Evolutionary conservation across 2,329 filamentous ascomycete species (phyloP), one percentile per base, ranked within the genome.

Genomic region (Capronia americana): DNA sequence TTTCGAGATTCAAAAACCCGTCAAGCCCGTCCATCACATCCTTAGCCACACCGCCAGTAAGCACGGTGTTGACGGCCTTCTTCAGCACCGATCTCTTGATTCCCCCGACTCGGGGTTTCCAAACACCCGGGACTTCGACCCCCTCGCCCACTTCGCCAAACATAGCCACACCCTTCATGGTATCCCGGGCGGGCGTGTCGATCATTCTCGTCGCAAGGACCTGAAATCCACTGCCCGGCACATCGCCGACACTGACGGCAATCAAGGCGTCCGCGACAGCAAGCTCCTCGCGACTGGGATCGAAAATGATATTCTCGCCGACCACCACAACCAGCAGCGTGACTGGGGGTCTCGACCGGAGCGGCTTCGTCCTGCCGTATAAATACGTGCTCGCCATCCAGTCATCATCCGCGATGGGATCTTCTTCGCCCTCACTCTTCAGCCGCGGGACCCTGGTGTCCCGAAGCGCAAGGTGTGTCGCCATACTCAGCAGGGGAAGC

Each of bases 321-420:
- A 97, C 90, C 2, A 91, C 88, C 78, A 96, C 90, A 63, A 98
- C 92, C 11, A 99, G 89, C 23, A 99, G 85, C 3, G 94, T 97
- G 63, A 99, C 87, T 0, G 95, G 93, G 4, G 95, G 95, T 48
- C 3, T 61, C 70, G 71, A 38, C 14, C 78, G 76, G 66, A 44
- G 26, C 26, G 65, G 53, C 28, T 64, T 64, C 28, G 70, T 61
- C 41, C 84, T 85, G 1, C 88, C 86, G 80, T 96, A 99, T 32
- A 99, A 82, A 64, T 88, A 89, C 20, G 87, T 85, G 0, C 93
- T 89, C 17, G 90, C 91, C 70, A 91, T 92, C 95, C 95, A 99
- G 81, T 99, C 95, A 80, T 99, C 95, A 81, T 97, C 91, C 79
- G 99, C 99, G 76, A 97, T 89, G 12, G 95, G 95, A 73, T 99